Percentiles rank a stretch among this genome's conserved stretches.
Conservation (phyloP, 495 filamentous ascomycete genomes). For the Oidiodendron maius region DNA sequence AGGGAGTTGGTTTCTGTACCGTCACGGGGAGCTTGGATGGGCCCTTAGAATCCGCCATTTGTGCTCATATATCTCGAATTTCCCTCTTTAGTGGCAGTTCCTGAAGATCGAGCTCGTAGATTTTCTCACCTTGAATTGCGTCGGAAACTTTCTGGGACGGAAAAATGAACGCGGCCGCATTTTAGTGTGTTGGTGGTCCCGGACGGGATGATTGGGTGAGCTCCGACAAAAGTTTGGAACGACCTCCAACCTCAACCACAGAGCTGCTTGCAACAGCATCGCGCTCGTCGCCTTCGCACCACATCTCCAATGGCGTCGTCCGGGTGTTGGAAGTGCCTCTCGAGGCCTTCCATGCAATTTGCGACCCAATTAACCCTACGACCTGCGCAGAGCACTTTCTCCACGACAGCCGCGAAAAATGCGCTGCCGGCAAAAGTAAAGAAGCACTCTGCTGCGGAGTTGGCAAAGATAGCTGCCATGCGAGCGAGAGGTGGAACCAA, state of each 20-base stretch:
- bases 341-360: slow-evolving; percentile 24
- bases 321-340: slow-evolving; percentile 63
- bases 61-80: too few species aligned
- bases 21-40: slow-evolving; percentile 37
- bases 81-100: too few species aligned
- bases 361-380: slow-evolving; percentile 24
- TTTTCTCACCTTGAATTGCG: too few species aligned
- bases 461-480: too few species aligned
- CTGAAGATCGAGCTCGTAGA: too few species aligned
- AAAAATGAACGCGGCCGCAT: slow-evolving; percentile 19
- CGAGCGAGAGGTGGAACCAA: slow-evolving; percentile 28
- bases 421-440: slow-evolving; percentile 36
- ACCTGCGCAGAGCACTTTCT: slow-evolving; percentile 24
- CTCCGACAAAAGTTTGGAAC: background rate
- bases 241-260: background rate
- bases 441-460: slow-evolving; percentile 18
- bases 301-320: slow-evolving; percentile 53
- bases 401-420: slow-evolving; percentile 27
- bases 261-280: background rate
- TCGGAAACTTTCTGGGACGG: slow-evolving; percentile 17
- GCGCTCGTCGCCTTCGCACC: background rate
- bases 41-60: slow-evolving; percentile 1
- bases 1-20: slow-evolving; percentile 77
- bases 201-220: too few species aligned
- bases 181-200: slow-evolving; percentile 13